Base-by-base conservation (phyloP, 495 filamentous ascomycete genomes). In the Acidomyces sp. region DNA sequence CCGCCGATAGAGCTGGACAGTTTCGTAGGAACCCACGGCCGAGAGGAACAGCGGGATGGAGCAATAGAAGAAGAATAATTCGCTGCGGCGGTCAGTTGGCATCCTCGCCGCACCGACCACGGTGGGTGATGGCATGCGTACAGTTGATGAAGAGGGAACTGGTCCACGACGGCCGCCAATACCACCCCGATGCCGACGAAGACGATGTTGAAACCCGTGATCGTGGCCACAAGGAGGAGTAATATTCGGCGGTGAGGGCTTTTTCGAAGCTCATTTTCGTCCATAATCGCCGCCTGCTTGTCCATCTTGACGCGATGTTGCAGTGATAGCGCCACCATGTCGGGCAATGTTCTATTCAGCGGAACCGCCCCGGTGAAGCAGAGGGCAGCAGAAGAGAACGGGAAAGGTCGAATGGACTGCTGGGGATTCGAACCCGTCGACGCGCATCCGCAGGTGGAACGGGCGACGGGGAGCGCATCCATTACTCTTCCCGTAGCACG, bases 241-340 rank as follows among this genome's bases (percentile, higher is more conserved):
- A n/a, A 7, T 23, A 4, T 25, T 21, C 15, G 39, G 21, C 22
- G 18, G 18, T 3, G 29, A 15, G 24, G 20, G 31, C 31, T 18
- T 18, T 12, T 18, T 28, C 7, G 7, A 7, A 13, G 7, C 7
- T 28, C 7, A 7, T 28, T 3, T 17, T 40, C 37, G 17, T 17
- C 17, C n/a, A 40, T 10, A 21, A 24, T 30, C 13, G 27, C 16
- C 4, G 39, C 39, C 25, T 23, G 16, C 21, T 23, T 23, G 6
- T 42, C 29, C 11, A 42, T 33, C 29, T 34, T 42, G 17, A 34
- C 29, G 2, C 28, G 39, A 34, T 42, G 28, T 13, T 19, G 6
- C 2, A 42, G 39, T 11, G 39, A 42, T 2, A 42, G 39, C 4
- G 24, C 26, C 28, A 42, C 39, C 39, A 42, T 42, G 17, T 15